Evolutionary conservation across 371 early-diverging fungal genomes (phyloP).

Genomic region (Dentiscutata heterogama): DNA sequence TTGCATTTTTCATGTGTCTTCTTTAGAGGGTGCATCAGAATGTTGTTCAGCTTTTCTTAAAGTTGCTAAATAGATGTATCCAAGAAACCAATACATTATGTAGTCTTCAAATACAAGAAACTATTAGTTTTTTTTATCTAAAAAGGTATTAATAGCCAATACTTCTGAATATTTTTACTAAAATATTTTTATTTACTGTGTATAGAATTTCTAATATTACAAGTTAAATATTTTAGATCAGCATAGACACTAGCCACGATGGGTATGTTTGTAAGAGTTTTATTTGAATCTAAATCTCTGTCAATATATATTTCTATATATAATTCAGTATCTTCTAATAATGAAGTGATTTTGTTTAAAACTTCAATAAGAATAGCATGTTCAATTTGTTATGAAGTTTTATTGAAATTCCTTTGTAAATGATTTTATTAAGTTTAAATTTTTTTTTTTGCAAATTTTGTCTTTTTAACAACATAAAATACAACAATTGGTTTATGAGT

Average conservation of each 20-base stretch:
- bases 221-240: neutral
- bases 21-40: too few relatives aligned
- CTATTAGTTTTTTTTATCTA: neutral
- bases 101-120: too few relatives aligned
- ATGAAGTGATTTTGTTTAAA: neutral
- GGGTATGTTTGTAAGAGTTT: conserved; percentile 14
- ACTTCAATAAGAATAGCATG: conserved; percentile 6
- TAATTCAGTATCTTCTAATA: neutral
- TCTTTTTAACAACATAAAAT: neutral
- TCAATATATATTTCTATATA: neutral
- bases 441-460: neutral
- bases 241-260: neutral
- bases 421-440: neutral
- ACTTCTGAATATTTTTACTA: too few relatives aligned
- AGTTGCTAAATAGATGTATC: too few relatives aligned
- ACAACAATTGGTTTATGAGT: neutral
- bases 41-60: too few relatives aligned
- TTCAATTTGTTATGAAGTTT: neutral
- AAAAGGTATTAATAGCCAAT: neutral
- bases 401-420: neutral
- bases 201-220: conserved; percentile 13
- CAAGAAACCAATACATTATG: too few relatives aligned
- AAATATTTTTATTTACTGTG: neutral
- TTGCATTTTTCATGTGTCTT: too few relatives aligned
- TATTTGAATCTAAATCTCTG: conserved; percentile 18